Evolutionary conservation across 306 rosid genomes (phyloP).

Genomic region (Sophora flavescens): DNA sequence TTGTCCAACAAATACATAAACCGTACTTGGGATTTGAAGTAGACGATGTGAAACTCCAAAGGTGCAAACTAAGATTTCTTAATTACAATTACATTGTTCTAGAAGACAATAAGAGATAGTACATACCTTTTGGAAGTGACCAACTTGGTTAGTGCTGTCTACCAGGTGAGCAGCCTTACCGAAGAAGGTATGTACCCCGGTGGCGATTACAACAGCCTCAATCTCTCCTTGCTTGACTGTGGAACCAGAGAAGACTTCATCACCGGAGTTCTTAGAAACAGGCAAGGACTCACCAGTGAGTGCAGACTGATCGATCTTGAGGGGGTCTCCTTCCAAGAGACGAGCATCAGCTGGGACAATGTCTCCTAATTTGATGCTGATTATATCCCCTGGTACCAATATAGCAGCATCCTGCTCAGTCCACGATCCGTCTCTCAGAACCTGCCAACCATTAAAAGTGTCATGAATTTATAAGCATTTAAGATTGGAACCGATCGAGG

Average conservation of each 20-base stretch:
- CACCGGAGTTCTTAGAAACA: constrained; percentile 58
- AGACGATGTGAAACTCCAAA: too few species aligned
- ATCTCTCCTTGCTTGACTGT: constrained; percentile 94
- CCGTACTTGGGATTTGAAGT: too few species aligned
- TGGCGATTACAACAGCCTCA: constrained; percentile 93
- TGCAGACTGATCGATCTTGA: constrained; percentile 89
- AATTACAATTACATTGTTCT: neutral
- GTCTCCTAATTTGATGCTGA: constrained; percentile 88
- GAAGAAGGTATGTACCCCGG: constrained; percentile 94
- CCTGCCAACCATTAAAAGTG: constrained; percentile 48
- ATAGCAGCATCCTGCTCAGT: constrained; percentile 78
- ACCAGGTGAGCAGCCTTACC: constrained; percentile 98
- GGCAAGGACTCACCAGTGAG: constrained; percentile 95
- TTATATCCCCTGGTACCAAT: constrained; percentile 85
- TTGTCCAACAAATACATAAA: too few species aligned
- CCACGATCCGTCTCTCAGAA: constrained; percentile 91
- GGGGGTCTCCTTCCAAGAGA: constrained; percentile 81
- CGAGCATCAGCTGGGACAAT: constrained; percentile 93
- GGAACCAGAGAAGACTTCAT: constrained; percentile 90
- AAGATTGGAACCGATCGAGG: too few species aligned
- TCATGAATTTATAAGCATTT: neutral
- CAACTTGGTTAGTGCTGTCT: constrained; percentile 79
- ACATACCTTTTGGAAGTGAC: constrained; percentile 87
- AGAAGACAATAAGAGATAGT: neutral
- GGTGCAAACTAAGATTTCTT: neutral